Conservation (phyloP, 176 grass and related monocot species). For the Areca catechu region DNA sequence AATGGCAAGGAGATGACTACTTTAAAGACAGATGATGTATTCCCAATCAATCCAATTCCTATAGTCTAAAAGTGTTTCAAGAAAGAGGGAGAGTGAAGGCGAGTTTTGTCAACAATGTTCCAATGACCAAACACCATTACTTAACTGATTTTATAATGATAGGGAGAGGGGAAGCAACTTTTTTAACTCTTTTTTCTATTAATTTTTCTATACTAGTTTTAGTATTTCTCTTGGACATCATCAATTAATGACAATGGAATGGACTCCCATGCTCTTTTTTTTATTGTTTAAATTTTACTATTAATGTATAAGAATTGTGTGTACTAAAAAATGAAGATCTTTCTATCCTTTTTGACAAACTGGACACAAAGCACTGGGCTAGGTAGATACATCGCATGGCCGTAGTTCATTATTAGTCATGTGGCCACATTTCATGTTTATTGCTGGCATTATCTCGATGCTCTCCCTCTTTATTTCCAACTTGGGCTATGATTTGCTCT, state of each 20-base stretch:
- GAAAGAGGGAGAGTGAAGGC: too few relatives aligned
- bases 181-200: too few relatives aligned
- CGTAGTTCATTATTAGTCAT: not conserved
- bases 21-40: conserved; percentile 79
- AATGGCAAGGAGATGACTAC: conserved; percentile 51
- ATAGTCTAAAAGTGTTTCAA: conserved; percentile 17
- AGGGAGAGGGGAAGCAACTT: not conserved
- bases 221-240: too few relatives aligned
- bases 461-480: conserved; percentile 5
- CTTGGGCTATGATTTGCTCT: conserved; percentile 54
- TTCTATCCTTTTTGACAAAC: too few relatives aligned
- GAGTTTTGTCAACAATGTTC: conserved; percentile 1
- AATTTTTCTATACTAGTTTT: too few relatives aligned
- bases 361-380: not conserved
- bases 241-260: too few relatives aligned
- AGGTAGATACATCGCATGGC: too few relatives aligned
- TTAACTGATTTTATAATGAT: conserved; percentile 41
- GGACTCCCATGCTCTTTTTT: conserved; percentile 9
- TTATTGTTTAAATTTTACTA: not conserved
- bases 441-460: not conserved
- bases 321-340: too few relatives aligned
- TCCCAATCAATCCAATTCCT: conserved; percentile 54
- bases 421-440: conserved; percentile 5
- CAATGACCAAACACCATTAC: not conserved
- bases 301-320: not conserved